Conservation (phyloP, 257 asterid genomes). For the Solanum lignicaule region DNA sequence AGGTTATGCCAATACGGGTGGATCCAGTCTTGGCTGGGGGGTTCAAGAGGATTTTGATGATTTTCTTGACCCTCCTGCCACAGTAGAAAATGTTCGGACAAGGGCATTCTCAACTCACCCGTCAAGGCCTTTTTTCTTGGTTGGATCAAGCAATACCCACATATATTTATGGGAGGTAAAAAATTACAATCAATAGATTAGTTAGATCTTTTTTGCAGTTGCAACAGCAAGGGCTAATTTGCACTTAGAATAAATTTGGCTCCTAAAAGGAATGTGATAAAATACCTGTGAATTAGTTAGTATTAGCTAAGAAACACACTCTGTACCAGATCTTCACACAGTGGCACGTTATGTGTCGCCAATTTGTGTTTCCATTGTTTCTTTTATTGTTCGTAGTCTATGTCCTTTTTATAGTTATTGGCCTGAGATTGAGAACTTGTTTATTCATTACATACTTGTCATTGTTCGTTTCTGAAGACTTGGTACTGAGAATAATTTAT, state of each 20-base stretch:
- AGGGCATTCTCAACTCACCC: constrained; percentile 85
- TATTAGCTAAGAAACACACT: neutral
- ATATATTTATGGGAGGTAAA: constrained; percentile 93
- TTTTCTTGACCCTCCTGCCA: constrained; percentile 78
- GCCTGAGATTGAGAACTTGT: neutral
- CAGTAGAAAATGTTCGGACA: constrained; percentile 60
- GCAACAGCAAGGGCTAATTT: neutral
- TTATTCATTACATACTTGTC: neutral
- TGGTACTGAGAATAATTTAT: constrained; percentile 12
- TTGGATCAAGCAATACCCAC: constrained; percentile 90
- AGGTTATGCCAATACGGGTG: constrained; percentile 53
- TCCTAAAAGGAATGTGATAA: neutral
- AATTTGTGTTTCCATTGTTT: neutral
- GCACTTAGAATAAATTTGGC: neutral
- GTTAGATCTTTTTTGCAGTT: neutral
- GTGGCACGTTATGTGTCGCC: neutral
- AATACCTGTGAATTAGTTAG: neutral
- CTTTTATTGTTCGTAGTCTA: neutral
- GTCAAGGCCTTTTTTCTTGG: constrained; percentile 87
- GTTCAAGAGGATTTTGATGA: constrained; percentile 80
- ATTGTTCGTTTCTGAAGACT: neutral
- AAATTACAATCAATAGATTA: neutral
- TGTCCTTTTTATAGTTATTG: neutral
- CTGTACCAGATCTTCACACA: neutral
- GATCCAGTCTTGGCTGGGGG: constrained; percentile 81